A percentile compares a stretch with the other conserved stretches of the same genome.
Evolutionary conservation across 345 rosid genomes (phyloP).

Genomic region (Cardiospermum halicacabum): DNA sequence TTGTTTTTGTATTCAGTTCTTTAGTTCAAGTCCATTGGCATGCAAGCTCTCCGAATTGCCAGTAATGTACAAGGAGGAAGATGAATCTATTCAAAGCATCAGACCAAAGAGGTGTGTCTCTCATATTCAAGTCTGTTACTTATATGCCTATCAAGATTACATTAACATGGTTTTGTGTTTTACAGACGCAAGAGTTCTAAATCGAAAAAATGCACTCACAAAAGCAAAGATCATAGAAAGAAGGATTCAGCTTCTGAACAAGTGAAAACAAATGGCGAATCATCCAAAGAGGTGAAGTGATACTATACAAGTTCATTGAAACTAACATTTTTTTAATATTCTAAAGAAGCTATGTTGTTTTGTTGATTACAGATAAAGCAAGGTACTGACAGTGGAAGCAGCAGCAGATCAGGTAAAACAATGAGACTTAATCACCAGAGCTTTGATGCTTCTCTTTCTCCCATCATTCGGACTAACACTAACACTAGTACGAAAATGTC

Average conservation of each 20-base stretch:
- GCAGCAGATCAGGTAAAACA: constrained; percentile 23
- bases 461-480: constrained; percentile 15
- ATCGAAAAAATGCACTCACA: constrained; percentile 20
- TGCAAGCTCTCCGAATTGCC: constrained; percentile 49
- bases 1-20: constrained; percentile 37
- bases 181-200: constrained; percentile 27
- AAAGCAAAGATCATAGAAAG: constrained; percentile 19
- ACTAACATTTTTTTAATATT: not conserved
- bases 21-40: constrained; percentile 50
- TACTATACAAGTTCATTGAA: not conserved
- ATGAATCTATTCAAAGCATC: constrained; percentile 22
- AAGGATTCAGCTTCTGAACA: constrained; percentile 9
- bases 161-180: constrained; percentile 1
- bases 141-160: too few species aligned
- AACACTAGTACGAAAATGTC: constrained; percentile 11
- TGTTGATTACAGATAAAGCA: constrained; percentile 12
- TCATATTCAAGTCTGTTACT: too few species aligned
- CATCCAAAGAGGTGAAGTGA: constrained; percentile 42
- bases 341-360: too few species aligned
- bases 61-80: constrained; percentile 30
- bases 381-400: constrained; percentile 29
- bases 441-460: constrained; percentile 34
- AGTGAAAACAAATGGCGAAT: constrained; percentile 27
- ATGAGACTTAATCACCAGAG: constrained; percentile 9
- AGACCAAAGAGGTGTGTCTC: constrained; percentile 33